Evolutionary conservation across 768 basidiomycete genomes (phyloP).

Genomic region (Trametes coccinea): DNA sequence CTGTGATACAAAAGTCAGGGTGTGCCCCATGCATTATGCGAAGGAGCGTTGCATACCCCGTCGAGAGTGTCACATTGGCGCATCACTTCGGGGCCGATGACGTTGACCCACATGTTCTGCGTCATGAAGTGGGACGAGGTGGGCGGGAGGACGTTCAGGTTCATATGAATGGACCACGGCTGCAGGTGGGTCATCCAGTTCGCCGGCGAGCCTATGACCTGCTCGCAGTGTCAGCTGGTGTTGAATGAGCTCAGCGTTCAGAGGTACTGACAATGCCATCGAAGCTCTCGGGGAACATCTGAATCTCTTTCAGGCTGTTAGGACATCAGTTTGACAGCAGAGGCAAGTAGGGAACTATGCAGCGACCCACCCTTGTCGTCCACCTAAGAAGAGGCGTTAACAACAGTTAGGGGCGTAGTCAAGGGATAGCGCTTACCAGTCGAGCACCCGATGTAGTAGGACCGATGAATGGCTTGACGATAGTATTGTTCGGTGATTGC

Average conservation of each 20-base stretch:
- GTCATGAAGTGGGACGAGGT: constrained; percentile 28
- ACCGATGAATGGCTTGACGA: constrained; percentile 14
- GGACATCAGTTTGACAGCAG: neutral
- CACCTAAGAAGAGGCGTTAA: constrained; percentile 8
- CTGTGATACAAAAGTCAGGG: neutral
- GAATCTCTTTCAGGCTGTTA: constrained; percentile 21
- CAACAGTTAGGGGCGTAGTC: no score
- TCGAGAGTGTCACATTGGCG: constrained; percentile 34
- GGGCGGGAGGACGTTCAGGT: constrained; percentile 22
- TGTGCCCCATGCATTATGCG: no score
- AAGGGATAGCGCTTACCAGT: constrained; percentile 19
- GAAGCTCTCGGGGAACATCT: constrained; percentile 33
- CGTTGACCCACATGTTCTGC: constrained; percentile 22
- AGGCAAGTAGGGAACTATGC: no score
- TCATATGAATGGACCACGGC: constrained; percentile 24
- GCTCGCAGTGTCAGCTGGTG: neutral
- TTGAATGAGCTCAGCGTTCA: no score
- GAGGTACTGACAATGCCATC: constrained; percentile 29
- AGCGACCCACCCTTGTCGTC: constrained; percentile 28
- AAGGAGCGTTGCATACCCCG: constrained; percentile 20
- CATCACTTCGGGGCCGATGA: constrained; percentile 32
- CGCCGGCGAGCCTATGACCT: constrained; percentile 34
- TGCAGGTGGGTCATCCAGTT: constrained; percentile 25
- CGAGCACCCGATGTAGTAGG: constrained; percentile 33
- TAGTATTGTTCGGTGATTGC: constrained; percentile 32